A percentile compares a stretch with the other conserved stretches of the same genome.
phyloP scores from a whole-genome alignment of 208 protist genomes.

The Vickermania spadyakhi region DNA sequence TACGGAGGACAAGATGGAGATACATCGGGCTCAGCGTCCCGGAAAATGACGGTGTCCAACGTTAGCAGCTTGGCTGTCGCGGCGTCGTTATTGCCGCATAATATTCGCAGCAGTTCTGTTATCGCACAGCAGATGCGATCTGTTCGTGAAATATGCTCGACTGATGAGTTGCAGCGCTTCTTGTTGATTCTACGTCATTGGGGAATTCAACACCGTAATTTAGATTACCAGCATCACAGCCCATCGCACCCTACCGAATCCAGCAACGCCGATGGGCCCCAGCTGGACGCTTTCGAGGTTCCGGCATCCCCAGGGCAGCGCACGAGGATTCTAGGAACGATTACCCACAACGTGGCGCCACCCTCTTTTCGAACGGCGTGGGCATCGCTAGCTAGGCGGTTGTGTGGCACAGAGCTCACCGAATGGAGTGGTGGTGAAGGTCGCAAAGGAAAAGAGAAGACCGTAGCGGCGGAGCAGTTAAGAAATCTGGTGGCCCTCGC shows the following conservation, averaged over 20 bases:
- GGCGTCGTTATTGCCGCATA: background rate
- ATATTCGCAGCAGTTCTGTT: background rate
- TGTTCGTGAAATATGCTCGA: background rate
- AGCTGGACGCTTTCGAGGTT: constrained; percentile 1
- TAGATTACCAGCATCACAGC: background rate
- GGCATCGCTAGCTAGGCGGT: background rate
- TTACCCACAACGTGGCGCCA: background rate
- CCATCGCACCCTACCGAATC: background rate
- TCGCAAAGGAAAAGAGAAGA: no score
- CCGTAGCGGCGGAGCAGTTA: background rate
- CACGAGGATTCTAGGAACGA: background rate
- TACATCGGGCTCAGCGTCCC: no score
- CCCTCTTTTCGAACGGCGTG: background rate
- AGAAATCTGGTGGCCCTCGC: constrained; percentile 21
- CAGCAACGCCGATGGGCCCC: background rate
- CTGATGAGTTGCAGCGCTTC: background rate
- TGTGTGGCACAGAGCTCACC: background rate
- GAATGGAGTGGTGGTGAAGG: background rate
- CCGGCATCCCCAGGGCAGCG: background rate
- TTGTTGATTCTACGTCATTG: background rate
- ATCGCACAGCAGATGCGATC: background rate
- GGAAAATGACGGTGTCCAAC: background rate
- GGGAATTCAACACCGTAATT: background rate
- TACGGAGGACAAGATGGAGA: background rate
- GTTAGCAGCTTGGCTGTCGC: background rate